Evolutionary conservation across 1,139 yeast species (phyloP).

Genomic region (Pneumocystis carinii): DNA sequence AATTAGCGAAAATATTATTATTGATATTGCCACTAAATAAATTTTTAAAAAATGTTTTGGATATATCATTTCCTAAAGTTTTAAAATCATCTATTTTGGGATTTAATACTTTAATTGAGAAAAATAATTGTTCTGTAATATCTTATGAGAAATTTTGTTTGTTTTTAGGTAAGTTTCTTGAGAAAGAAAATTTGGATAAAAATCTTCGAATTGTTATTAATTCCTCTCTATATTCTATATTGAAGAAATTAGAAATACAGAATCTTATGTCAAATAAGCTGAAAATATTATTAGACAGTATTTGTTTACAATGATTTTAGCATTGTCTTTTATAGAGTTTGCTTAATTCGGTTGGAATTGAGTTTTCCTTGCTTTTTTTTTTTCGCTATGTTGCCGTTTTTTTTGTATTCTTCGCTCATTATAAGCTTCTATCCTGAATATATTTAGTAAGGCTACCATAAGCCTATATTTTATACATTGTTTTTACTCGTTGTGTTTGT

Average conservation of each 20-base stretch:
- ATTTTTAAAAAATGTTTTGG: background rate
- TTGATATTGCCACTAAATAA: background rate
- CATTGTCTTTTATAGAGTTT: too few relatives aligned
- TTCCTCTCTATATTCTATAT: background rate
- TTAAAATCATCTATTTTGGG: background rate
- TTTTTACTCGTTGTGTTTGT: background rate
- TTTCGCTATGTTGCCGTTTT: background rate
- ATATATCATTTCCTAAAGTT: background rate
- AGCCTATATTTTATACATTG: background rate
- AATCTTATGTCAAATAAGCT: background rate
- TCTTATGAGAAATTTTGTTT: background rate
- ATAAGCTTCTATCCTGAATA: background rate
- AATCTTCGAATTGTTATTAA: background rate
- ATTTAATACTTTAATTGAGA: background rate
- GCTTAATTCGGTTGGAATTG: background rate
- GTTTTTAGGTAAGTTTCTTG: background rate
- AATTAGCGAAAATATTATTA: background rate
- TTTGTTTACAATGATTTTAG: background rate
- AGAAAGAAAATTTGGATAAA: background rate
- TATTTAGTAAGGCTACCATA: background rate
- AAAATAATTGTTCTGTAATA: background rate
- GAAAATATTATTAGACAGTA: background rate
- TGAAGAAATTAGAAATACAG: background rate
- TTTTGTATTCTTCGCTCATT: background rate
- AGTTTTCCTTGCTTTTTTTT: background rate